Conservation (phyloP, 2,329 filamentous ascomycete genomes). For the Fusarium clavum region DNA sequence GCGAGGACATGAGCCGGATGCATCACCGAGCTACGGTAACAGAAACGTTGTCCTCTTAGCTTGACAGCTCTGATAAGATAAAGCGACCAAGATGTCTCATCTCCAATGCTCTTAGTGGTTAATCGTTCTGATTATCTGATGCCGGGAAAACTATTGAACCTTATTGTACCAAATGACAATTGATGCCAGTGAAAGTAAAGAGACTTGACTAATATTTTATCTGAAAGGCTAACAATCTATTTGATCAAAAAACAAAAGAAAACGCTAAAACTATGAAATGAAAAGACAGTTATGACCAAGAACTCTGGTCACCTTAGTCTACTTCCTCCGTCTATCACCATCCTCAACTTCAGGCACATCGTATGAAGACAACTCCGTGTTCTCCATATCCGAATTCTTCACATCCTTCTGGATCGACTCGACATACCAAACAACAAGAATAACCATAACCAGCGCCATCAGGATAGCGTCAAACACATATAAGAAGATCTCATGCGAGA, state of each 20-base stretch:
- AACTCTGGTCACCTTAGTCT: no score
- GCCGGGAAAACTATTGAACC: no score
- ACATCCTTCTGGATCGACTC: background rate
- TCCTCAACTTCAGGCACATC: background rate
- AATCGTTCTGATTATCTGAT: no score
- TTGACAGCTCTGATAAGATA: no score
- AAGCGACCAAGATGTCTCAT: background rate
- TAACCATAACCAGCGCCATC: constrained; percentile 10
- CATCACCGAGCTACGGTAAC: background rate
- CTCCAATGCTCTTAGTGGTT: no score
- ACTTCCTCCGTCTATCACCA: background rate
- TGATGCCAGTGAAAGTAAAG: no score
- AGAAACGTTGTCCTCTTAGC: background rate
- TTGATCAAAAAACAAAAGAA: no score
- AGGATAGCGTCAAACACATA: constrained; percentile 18
- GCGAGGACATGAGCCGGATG: background rate
- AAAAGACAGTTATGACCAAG: no score
- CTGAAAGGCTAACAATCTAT: background rate
- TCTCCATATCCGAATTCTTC: background rate
- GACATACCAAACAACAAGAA: constrained; percentile 14
- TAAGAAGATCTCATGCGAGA: constrained; percentile 7
- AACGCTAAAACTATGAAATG: no score
- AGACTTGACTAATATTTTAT: background rate
- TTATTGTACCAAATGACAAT: no score
- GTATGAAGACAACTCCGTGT: background rate